Percentiles rank a stretch among this genome's conserved stretches.
Evolutionary conservation across 2,329 filamentous ascomycete genomes (phyloP).

Genomic region (Penicillium oxalicum): DNA sequence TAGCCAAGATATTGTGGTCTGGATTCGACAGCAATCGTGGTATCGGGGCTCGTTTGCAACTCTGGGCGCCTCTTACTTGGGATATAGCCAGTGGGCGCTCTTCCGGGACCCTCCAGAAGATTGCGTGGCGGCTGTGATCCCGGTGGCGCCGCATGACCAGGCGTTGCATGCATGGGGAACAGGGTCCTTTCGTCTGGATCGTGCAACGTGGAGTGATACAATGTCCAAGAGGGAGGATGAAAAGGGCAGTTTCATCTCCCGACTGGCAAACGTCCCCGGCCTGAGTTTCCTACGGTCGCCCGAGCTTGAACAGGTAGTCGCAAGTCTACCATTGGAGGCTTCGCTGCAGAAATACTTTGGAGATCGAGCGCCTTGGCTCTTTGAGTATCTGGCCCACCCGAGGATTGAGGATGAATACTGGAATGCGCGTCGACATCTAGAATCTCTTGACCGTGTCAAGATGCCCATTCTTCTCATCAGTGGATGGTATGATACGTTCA

Average conservation of each 20-base stretch:
- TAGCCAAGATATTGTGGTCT: constrained; percentile 14
- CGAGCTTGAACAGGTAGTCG: constrained; percentile 6
- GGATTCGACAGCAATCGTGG: constrained; percentile 16
- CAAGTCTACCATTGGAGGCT: constrained; percentile 7
- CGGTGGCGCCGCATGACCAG: constrained; percentile 13
- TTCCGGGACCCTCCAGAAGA: constrained; percentile 11
- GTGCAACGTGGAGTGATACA: constrained; percentile 11
- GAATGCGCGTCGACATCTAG: constrained; percentile 5
- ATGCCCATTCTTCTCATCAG: constrained; percentile 13
- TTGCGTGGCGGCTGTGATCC: constrained; percentile 14
- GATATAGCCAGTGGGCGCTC: constrained; percentile 16
- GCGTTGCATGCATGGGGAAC: constrained; percentile 12
- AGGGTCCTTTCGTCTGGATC: constrained; percentile 13
- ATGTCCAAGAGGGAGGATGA: constrained; percentile 10
- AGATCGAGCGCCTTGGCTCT: constrained; percentile 11
- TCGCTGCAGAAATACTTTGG: constrained; percentile 11
- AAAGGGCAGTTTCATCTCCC: constrained; percentile 5
- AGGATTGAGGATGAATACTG: constrained; percentile 11
- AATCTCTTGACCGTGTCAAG: constrained; percentile 8
- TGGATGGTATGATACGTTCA: constrained; percentile 15
- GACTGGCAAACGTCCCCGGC: constrained; percentile 6
- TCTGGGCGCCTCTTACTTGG: constrained; percentile 12
- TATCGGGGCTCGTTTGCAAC: constrained; percentile 15
- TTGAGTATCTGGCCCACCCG: constrained; percentile 12
- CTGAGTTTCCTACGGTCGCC: constrained; percentile 9